phyloP scores from a whole-genome alignment of 768 basidiomycete genomes.

The Jaapia argillacea region DNA sequence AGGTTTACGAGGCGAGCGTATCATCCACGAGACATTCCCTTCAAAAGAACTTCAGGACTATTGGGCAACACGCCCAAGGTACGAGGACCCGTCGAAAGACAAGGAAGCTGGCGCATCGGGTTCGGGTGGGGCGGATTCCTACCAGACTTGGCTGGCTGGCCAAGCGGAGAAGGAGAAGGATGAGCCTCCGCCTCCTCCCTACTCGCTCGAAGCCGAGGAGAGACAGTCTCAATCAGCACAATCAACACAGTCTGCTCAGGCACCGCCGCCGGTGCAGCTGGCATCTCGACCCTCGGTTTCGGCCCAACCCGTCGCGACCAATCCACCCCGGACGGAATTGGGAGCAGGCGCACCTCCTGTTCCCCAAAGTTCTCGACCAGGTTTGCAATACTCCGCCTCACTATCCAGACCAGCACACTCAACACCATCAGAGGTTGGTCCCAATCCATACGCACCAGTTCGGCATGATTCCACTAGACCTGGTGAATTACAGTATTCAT shows the following conservation, averaged over 20 bases:
- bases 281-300: slow-evolving; percentile 2
- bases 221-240: not conserved
- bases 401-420: not conserved
- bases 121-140: slow-evolving; percentile 17
- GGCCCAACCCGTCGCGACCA: slow-evolving; percentile 7
- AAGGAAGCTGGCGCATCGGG: slow-evolving; percentile 5
- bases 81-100: slow-evolving; percentile 23
- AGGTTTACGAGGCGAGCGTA: slow-evolving; percentile 53
- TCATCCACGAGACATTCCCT: slow-evolving; percentile 53
- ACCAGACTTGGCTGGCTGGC: slow-evolving; percentile 37
- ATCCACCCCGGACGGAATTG: not conserved
- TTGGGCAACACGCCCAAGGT: slow-evolving; percentile 54
- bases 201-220: slow-evolving; percentile 42
- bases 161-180: slow-evolving; percentile 33
- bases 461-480: too few relatives aligned
- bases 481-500: too few relatives aligned
- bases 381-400: slow-evolving; percentile 3
- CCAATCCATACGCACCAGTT: too few relatives aligned
- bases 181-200: slow-evolving; percentile 61
- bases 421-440: too few relatives aligned
- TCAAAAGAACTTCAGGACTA: slow-evolving; percentile 67
- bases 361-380: slow-evolving; percentile 7
- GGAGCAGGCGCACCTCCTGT: slow-evolving; percentile 3
- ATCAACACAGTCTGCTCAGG: not conserved
- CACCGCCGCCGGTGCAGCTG: not conserved